A percentile compares a stretch with the other conserved stretches of the same genome.
Conservation (phyloP, 352 stramenopile species). For the Phytopythium cucurbitacearum region DNA sequence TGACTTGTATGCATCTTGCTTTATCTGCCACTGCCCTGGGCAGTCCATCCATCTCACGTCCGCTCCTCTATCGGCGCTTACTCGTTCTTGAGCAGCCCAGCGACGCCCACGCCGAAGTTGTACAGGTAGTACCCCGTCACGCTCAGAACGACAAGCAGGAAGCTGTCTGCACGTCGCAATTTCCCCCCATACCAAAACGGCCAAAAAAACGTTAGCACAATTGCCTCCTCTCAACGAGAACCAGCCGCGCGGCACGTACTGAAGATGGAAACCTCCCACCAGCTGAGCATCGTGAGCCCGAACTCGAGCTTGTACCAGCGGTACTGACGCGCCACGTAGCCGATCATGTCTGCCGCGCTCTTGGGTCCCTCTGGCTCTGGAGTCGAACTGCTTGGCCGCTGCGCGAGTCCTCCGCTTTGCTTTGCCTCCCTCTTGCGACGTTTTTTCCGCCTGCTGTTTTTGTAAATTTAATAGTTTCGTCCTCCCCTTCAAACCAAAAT, state of each 20-base stretch:
- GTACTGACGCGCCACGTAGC: slow-evolving; percentile 62
- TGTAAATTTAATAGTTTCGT: no score
- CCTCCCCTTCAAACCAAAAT: no score
- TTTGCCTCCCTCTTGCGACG: slow-evolving; percentile 8
- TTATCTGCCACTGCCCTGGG: slow-evolving; percentile 5
- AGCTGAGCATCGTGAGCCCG: slow-evolving; percentile 77
- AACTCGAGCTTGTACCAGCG: slow-evolving; percentile 88
- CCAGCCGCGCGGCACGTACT: slow-evolving; percentile 37
- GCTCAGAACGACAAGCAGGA: slow-evolving; percentile 64
- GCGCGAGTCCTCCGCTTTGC: neutral
- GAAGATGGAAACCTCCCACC: slow-evolving; percentile 79
- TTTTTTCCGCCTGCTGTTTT: neutral
- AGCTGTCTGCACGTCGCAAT: slow-evolving; percentile 40
- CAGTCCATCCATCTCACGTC: neutral
- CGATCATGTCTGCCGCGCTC: slow-evolving; percentile 37
- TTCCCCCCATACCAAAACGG: neutral
- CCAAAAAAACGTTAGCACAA: slow-evolving; percentile 4
- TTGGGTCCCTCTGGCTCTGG: neutral
- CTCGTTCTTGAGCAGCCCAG: slow-evolving; percentile 32
- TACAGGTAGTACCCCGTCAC: slow-evolving; percentile 79
- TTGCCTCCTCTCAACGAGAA: neutral
- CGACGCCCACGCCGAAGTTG: slow-evolving; percentile 46
- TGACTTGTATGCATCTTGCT: neutral
- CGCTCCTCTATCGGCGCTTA: slow-evolving; percentile 2
- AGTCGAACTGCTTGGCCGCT: no score